Conservation (phyloP, 192 early-diverging fungal genomes). For the Coemansia umbellata region DNA sequence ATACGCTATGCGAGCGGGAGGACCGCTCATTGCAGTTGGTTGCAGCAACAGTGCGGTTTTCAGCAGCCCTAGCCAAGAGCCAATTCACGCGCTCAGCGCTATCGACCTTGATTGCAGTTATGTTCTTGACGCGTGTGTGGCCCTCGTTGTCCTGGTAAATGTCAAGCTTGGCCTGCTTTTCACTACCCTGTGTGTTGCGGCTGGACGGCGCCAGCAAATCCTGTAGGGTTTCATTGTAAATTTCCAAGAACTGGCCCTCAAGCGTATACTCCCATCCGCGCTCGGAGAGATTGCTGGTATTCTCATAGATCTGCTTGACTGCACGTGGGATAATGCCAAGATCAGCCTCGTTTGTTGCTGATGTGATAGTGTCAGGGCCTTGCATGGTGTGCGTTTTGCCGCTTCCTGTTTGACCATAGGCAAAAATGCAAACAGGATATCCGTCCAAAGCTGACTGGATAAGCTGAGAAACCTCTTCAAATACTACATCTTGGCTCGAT, state of each 20-base stretch:
- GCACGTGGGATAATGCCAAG: constrained; percentile 95
- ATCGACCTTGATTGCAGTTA: constrained; percentile 65
- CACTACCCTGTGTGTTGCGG: constrained; percentile 13
- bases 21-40: constrained; percentile 93
- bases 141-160: constrained; percentile 77
- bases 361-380: constrained; percentile 51
- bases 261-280: constrained; percentile 89
- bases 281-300: constrained; percentile 61
- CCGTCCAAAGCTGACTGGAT: constrained; percentile 95
- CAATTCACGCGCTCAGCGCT: constrained; percentile 68
- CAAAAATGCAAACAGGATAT: constrained; percentile 97
- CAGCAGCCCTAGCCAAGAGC: constrained; percentile 68
- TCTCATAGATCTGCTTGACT: constrained; percentile 82
- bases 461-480: constrained; percentile 93
- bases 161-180: constrained; percentile 68
- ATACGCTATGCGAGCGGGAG: constrained; percentile 91
- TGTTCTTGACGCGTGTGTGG: constrained; percentile 75
- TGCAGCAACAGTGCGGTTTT: constrained; percentile 85
- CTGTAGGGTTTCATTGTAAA: constrained; percentile 91
- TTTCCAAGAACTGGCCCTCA: constrained; percentile 89
- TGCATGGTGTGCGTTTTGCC: constrained; percentile 89
- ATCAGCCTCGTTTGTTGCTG: neutral
- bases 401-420: constrained; percentile 95
- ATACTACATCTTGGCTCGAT: constrained; percentile 72
- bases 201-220: constrained; percentile 66